Percentiles rank a stretch among this genome's conserved stretches.
phyloP scores from a whole-genome alignment of 495 filamentous ascomycete genomes.

The Emericellopsis terricola region DNA sequence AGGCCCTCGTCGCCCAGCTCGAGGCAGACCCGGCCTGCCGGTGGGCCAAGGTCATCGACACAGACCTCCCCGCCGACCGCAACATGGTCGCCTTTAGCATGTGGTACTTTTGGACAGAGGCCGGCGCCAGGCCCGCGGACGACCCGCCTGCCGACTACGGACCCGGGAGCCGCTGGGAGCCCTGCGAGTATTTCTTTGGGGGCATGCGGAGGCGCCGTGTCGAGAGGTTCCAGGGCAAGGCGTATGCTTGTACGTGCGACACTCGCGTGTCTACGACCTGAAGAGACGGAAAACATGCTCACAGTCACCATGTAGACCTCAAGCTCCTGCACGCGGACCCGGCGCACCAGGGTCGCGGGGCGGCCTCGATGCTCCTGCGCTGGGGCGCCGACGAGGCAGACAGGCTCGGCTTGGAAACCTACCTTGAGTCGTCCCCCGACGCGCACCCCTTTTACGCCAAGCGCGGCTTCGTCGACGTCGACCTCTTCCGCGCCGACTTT shows the following conservation, averaged over 20 bases:
- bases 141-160: not conserved
- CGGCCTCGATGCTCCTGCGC: slow-evolving; percentile 19
- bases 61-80: not conserved
- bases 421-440: slow-evolving; percentile 11
- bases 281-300: no score
- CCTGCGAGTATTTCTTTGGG: slow-evolving; percentile 1
- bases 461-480: slow-evolving; percentile 9
- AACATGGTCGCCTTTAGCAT: not conserved
- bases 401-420: slow-evolving; percentile 12
- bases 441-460: slow-evolving; percentile 12
- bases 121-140: not conserved
- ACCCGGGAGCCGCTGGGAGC: not conserved
- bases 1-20: not conserved
- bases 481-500: not conserved
- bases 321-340: slow-evolving; percentile 14
- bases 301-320: slow-evolving; percentile 7
- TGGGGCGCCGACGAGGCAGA: slow-evolving; percentile 23
- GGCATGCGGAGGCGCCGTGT: not conserved
- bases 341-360: slow-evolving; percentile 19
- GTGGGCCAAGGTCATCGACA: slow-evolving; percentile 1
- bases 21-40: not conserved
- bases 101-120: not conserved
- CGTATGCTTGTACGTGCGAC: not conserved
- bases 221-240: not conserved
- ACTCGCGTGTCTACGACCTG: not conserved